phyloP scores from a whole-genome alignment of 345 rosid species.

The Eucalyptus cladocalyx region DNA sequence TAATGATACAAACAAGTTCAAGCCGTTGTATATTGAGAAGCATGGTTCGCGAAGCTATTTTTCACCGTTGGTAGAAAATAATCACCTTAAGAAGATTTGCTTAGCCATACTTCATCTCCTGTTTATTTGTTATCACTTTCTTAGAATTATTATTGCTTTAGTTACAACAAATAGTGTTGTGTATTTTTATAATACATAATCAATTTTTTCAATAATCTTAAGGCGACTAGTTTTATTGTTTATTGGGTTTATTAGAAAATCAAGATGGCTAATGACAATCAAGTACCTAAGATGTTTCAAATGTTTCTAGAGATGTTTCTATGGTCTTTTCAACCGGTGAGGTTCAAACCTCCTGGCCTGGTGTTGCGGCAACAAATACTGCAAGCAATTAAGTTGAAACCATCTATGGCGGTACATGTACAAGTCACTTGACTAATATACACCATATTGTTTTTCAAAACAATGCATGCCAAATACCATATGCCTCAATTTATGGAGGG shows the following conservation, averaged over 20 bases:
- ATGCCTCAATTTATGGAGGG: neutral
- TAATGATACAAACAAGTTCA: neutral
- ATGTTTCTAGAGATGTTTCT: neutral
- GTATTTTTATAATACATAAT: neutral
- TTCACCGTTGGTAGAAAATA: rapidly evolving
- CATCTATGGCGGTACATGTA: neutral
- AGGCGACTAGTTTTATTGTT: neutral
- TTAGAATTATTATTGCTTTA: neutral
- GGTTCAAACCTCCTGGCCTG: neutral
- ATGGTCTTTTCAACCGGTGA: neutral
- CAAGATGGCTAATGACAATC: neutral
- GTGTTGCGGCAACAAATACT: neutral
- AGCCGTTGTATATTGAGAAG: rapidly evolving
- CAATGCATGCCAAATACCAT: neutral
- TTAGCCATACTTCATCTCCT: neutral
- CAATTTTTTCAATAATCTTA: too few species aligned
- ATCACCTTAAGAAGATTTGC: neutral
- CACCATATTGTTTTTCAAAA: neutral
- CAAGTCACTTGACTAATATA: neutral
- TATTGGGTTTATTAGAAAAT: neutral
- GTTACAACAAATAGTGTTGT: neutral
- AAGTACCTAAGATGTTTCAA: neutral
- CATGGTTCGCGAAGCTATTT: neutral
- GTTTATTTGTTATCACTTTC: neutral
- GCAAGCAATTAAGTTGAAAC: neutral